A percentile compares a stretch with the other conserved stretches of the same genome.
phyloP scores from a whole-genome alignment of 441 rosid genomes.

The Isatis lusitanica region DNA sequence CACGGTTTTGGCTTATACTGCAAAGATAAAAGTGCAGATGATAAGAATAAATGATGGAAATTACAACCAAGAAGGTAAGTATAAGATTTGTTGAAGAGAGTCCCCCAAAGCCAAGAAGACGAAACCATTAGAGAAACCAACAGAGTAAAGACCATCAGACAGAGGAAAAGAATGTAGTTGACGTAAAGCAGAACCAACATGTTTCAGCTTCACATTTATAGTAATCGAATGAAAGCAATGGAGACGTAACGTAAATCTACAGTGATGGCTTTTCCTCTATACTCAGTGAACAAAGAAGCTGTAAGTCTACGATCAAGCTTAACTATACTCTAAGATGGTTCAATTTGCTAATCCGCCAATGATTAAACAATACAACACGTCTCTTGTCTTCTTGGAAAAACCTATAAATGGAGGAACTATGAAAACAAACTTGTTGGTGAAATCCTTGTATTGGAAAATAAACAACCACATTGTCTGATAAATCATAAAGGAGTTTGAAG shows the following conservation, averaged over 20 bases:
- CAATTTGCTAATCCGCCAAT: not conserved
- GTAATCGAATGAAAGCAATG: not conserved
- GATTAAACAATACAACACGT: slow-evolving; percentile 67
- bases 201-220: not conserved
- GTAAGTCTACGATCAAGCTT: not conserved
- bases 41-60: not conserved
- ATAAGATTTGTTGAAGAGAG: not conserved
- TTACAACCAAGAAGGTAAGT: not conserved
- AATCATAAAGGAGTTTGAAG: too few species aligned
- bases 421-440: too few species aligned
- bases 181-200: too few species aligned
- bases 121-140: not conserved
- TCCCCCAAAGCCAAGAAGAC: too few species aligned
- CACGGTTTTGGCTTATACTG: slow-evolving; percentile 76
- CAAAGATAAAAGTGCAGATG: not conserved
- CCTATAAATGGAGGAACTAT: slow-evolving; percentile 34
- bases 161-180: too few species aligned
- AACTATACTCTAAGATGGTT: not conserved
- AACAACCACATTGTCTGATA: too few species aligned
- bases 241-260: not conserved
- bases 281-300: not conserved
- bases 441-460: too few species aligned
- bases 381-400: slow-evolving; percentile 62
- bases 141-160: slow-evolving; percentile 1
- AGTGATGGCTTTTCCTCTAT: not conserved